A percentile compares a stretch with the other conserved stretches of the same genome.
Conservation (phyloP, 208 protist species). For the Trypanosoma scelopori region DNA sequence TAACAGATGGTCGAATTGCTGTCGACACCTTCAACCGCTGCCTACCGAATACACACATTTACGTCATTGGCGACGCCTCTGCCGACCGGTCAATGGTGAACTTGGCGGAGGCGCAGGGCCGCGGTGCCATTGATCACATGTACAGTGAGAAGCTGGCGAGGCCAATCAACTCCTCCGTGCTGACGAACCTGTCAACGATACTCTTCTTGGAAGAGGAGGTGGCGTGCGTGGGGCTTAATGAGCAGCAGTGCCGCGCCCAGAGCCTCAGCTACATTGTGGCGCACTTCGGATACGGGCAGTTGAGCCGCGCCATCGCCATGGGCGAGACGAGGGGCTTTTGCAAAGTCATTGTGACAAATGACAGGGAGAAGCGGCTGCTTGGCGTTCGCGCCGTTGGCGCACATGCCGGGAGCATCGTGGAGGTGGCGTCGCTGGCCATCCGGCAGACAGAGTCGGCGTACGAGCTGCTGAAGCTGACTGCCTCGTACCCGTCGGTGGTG, state of each 20-base stretch:
- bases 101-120: conserved; percentile 47
- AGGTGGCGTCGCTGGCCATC: conserved; percentile 64
- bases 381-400: conserved; percentile 60
- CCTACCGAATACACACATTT: conserved; percentile 70
- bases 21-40: conserved; percentile 56
- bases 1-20: conserved; percentile 42
- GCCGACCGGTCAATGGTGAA: conserved; percentile 37
- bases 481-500: conserved; percentile 59
- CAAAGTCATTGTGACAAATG: conserved; percentile 73
- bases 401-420: conserved; percentile 64
- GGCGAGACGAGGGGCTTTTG: conserved; percentile 56
- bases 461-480: conserved; percentile 49
- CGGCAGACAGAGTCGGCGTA: conserved; percentile 58
- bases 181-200: conserved; percentile 45
- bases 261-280: conserved; percentile 58
- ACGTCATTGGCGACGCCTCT: conserved; percentile 62
- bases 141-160: conserved; percentile 37
- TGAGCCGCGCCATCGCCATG: conserved; percentile 50
- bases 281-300: conserved; percentile 36
- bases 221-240: conserved; percentile 61
- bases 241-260: conserved; percentile 52
- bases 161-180: conserved; percentile 18
- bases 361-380: conserved; percentile 61
- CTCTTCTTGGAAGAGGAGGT: conserved; percentile 71
- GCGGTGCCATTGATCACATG: conserved; percentile 58